Evolutionary conservation across 1,284 basidiomycete genomes (phyloP).

Genomic region (Moniliella sp.): DNA sequence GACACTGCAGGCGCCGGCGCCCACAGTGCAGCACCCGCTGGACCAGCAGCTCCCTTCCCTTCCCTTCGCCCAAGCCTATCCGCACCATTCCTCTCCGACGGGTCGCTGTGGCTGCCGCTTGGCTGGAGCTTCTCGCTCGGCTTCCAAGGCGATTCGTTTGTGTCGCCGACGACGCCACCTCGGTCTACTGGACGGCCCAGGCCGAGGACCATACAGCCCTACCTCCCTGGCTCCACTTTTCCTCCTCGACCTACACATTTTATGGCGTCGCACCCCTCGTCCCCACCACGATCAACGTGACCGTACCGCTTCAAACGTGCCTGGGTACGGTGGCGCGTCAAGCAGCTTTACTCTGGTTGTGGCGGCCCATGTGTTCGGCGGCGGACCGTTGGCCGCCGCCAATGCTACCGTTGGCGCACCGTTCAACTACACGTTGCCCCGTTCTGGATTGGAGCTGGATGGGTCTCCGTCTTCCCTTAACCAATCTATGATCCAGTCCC

Average conservation of each 20-base stretch:
- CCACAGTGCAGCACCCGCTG: constrained; percentile 17
- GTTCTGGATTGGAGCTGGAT: constrained; percentile 44
- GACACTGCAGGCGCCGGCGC: constrained; percentile 11
- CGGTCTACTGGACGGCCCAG: constrained; percentile 48
- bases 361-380: constrained; percentile 7
- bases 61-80: constrained; percentile 10
- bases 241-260: constrained; percentile 49
- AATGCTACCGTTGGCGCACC: constrained; percentile 39
- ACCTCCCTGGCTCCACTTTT: constrained; percentile 56
- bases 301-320: constrained; percentile 21
- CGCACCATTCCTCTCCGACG: constrained; percentile 15
- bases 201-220: constrained; percentile 48
- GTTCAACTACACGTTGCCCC: constrained; percentile 28
- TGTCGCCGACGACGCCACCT: constrained; percentile 29
- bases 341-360: constrained; percentile 17
- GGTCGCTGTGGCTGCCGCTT: constrained; percentile 49
- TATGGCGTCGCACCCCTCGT: constrained; percentile 55
- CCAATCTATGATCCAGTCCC: constrained; percentile 18
- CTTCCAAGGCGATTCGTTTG: constrained; percentile 50
- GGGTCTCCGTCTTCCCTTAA: constrained; percentile 35
- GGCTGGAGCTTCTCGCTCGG: constrained; percentile 80
- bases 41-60: constrained; percentile 15
- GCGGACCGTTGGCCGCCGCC: constrained; percentile 35
- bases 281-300: constrained; percentile 11
- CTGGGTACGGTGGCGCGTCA: constrained; percentile 16